Conservation (phyloP, 306 rosid genomes). For the Pterocarpus macrocarpus region DNA sequence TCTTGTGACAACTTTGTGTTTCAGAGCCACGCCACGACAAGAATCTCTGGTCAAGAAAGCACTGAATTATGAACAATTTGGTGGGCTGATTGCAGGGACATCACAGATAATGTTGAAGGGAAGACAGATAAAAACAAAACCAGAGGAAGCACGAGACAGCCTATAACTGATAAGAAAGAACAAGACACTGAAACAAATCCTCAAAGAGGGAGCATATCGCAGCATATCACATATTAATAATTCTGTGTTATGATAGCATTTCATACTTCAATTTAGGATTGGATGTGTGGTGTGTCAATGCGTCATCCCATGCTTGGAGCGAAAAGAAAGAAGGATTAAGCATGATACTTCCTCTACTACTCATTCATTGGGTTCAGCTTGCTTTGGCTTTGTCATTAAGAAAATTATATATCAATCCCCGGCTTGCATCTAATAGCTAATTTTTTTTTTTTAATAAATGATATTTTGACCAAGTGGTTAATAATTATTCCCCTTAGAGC, state of each 20-base stretch:
- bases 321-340: conserved; percentile 6
- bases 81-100: conserved; percentile 28
- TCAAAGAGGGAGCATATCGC: conserved; percentile 60
- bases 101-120: conserved; percentile 32
- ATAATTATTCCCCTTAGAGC: too few species aligned
- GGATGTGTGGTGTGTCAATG: conserved; percentile 29
- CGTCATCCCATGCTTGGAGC: conserved; percentile 45
- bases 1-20: conserved; percentile 43
- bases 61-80: conserved; percentile 43
- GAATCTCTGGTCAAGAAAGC: conserved; percentile 50
- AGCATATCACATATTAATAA: conserved; percentile 48
- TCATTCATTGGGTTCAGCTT: too few species aligned
- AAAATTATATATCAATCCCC: too few species aligned
- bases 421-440: too few species aligned
- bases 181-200: conserved; percentile 38
- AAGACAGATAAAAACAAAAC: conserved; percentile 43
- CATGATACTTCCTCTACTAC: not conserved
- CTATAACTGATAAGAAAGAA: conserved; percentile 48
- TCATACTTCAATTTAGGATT: conserved; percentile 36
- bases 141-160: conserved; percentile 29
- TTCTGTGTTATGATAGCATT: conserved; percentile 29
- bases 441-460: too few species aligned
- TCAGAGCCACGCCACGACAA: conserved; percentile 46
- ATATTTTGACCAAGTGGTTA: too few species aligned
- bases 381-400: too few species aligned